A percentile compares a stretch with the other conserved stretches of the same genome.
Evolutionary conservation across 306 rosid genomes (phyloP).

Genomic region (Vachellia collinsii): DNA sequence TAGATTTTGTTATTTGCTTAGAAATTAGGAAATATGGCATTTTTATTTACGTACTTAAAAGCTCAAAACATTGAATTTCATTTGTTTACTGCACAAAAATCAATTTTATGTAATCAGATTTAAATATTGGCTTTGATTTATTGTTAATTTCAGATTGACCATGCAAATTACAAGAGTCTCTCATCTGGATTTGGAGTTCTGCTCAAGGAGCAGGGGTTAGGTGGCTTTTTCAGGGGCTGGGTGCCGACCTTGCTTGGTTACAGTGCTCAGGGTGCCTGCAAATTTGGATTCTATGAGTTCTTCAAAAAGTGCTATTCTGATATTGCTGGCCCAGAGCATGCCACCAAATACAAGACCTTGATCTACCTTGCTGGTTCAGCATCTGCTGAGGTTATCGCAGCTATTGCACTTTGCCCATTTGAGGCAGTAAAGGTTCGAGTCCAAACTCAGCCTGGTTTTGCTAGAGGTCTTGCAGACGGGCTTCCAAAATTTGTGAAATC

Average conservation of each 20-base stretch:
- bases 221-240: constrained; percentile 97
- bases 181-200: constrained; percentile 89
- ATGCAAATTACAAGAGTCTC: constrained; percentile 82
- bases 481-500: constrained; percentile 85
- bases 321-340: constrained; percentile 93
- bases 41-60: background rate
- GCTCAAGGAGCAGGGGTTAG: constrained; percentile 89
- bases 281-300: constrained; percentile 92
- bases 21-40: background rate
- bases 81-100: background rate
- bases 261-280: constrained; percentile 99
- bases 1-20: background rate
- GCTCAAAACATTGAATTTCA: background rate
- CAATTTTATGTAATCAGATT: background rate
- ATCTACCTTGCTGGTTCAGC: constrained; percentile 99
- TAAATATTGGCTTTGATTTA: constrained; percentile 11
- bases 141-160: constrained; percentile 75
- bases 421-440: constrained; percentile 98
- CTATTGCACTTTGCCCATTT: constrained; percentile 90
- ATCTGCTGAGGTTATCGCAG: constrained; percentile 96
- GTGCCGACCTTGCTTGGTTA: constrained; percentile 95
- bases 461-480: constrained; percentile 89
- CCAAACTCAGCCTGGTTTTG: constrained; percentile 98
- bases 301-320: constrained; percentile 96
- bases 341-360: constrained; percentile 95